Conservation (phyloP, 345 rosid species). For the Melaleuca quinquenervia region DNA sequence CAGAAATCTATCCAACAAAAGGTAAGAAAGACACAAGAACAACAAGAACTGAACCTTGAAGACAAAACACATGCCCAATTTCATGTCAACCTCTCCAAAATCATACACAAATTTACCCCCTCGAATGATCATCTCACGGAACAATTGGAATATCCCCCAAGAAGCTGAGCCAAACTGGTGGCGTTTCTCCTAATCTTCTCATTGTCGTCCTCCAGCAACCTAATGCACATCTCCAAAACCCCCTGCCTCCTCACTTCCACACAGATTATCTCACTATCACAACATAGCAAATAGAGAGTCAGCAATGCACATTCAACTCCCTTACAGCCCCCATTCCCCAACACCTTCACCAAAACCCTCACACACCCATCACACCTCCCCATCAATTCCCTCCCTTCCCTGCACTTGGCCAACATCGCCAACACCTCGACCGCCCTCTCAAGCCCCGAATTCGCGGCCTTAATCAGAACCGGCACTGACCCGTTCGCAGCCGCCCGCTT, state of each 20-base stretch:
- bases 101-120: background rate
- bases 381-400: conserved; percentile 85
- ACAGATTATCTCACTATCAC: conserved; percentile 30
- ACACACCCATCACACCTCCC: conserved; percentile 40
- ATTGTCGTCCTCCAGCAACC: conserved; percentile 62
- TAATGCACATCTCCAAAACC: conserved; percentile 49
- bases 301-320: conserved; percentile 68
- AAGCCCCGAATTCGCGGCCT: conserved; percentile 48
- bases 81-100: background rate
- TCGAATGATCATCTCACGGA: background rate
- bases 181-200: conserved; percentile 80
- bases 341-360: conserved; percentile 42
- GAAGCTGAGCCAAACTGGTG: conserved; percentile 45
- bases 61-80: background rate
- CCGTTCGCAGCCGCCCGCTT: conserved; percentile 58
- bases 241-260: conserved; percentile 41
- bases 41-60: conserved; percentile 1
- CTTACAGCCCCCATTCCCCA: conserved; percentile 50
- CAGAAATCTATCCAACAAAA: conserved; percentile 26
- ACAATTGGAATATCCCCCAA: conserved; percentile 18
- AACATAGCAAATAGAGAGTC: conserved; percentile 58
- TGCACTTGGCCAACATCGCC: conserved; percentile 74
- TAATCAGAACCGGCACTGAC: conserved; percentile 53
- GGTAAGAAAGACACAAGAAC: conserved; percentile 5
- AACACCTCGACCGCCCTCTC: conserved; percentile 88